Percentiles rank a stretch among this genome's conserved stretches.
phyloP scores from a whole-genome alignment of 305 asterid genomes.

The Coffea humblotiana region DNA sequence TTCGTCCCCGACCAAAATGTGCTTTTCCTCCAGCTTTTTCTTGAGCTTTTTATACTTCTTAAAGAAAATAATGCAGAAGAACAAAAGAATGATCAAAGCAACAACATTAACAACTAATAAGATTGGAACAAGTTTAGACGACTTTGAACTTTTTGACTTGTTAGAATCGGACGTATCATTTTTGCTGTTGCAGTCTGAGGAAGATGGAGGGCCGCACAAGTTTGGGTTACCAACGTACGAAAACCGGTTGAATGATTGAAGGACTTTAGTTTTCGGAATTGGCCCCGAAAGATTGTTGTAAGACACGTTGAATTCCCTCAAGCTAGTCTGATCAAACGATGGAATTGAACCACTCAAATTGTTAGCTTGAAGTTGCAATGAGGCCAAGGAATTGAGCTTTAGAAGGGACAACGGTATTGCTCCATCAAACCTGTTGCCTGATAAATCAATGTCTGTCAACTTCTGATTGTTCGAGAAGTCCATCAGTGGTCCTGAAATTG shows the following conservation, averaged over 20 bases:
- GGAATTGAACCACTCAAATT: conserved; percentile 47
- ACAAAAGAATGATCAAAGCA: conserved; percentile 40
- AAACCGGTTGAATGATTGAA: conserved; percentile 29
- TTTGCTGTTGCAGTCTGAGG: conserved; percentile 24
- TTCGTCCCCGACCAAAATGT: conserved; percentile 23
- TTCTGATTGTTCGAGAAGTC: conserved; percentile 44
- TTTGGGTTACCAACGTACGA: conserved; percentile 41
- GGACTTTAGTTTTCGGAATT: conserved; percentile 48
- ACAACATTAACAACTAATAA: conserved; percentile 35
- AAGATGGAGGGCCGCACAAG: conserved; percentile 52
- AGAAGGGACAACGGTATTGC: conserved; percentile 45
- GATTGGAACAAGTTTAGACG: conserved; percentile 26
- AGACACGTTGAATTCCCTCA: conserved; percentile 53
- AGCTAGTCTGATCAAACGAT: conserved; percentile 40
- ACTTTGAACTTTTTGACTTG: conserved; percentile 26
- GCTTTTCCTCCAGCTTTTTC: conserved; percentile 24
- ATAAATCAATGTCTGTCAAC: conserved; percentile 43
- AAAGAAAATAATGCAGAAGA: conserved; percentile 51
- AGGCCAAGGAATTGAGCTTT: conserved; percentile 36
- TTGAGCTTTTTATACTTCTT: conserved; percentile 55
- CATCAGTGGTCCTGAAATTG: conserved; percentile 50
- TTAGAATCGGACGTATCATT: background rate
- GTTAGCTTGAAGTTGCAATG: conserved; percentile 60
- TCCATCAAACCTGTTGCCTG: conserved; percentile 50
- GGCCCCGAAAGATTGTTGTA: conserved; percentile 51